Evolutionary conservation across 192 early-diverging fungal species (phyloP).

Genomic region (Coemansia reversa): DNA sequence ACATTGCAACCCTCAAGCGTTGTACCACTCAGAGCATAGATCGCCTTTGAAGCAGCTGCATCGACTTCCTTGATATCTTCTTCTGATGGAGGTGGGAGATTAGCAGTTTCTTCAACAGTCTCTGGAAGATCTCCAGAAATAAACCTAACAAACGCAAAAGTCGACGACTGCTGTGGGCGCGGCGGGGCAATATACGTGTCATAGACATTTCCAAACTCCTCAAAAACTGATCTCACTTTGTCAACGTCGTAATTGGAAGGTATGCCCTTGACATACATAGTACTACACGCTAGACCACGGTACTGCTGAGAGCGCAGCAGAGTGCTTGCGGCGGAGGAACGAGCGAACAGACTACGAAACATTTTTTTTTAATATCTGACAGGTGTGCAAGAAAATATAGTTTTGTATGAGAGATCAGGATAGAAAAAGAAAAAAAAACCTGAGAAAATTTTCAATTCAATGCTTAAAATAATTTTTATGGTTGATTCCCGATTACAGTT

Average conservation of each 20-base stretch:
- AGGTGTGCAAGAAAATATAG: background rate
- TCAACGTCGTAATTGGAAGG: slow-evolving; percentile 15
- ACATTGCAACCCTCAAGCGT: slow-evolving; percentile 12
- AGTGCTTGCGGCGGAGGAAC: slow-evolving; percentile 21
- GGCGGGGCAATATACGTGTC: slow-evolving; percentile 8
- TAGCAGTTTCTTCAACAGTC: slow-evolving; percentile 36
- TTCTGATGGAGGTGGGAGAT: slow-evolving; percentile 16
- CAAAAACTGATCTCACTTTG: slow-evolving; percentile 16
- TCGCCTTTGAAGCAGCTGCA: slow-evolving; percentile 12
- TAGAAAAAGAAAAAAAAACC: too few relatives aligned
- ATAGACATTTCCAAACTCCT: slow-evolving; percentile 33
- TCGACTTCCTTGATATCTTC: slow-evolving; percentile 24
- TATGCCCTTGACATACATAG: slow-evolving; percentile 30
- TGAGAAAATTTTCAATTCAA: too few relatives aligned
- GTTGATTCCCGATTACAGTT: background rate
- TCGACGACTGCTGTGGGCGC: background rate
- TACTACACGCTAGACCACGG: slow-evolving; percentile 33
- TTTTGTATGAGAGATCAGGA: too few relatives aligned
- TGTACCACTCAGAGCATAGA: slow-evolving; percentile 13
- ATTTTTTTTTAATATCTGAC: slow-evolving; percentile 20
- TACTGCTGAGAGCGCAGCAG: slow-evolving; percentile 17
- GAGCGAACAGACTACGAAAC: slow-evolving; percentile 36
- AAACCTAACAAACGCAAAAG: slow-evolving; percentile 39
- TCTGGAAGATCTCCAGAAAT: slow-evolving; percentile 35
- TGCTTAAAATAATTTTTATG: too few relatives aligned